Base-by-base conservation (phyloP, 805 yeast genomes). In the Ogataea dorogensis region DNA sequence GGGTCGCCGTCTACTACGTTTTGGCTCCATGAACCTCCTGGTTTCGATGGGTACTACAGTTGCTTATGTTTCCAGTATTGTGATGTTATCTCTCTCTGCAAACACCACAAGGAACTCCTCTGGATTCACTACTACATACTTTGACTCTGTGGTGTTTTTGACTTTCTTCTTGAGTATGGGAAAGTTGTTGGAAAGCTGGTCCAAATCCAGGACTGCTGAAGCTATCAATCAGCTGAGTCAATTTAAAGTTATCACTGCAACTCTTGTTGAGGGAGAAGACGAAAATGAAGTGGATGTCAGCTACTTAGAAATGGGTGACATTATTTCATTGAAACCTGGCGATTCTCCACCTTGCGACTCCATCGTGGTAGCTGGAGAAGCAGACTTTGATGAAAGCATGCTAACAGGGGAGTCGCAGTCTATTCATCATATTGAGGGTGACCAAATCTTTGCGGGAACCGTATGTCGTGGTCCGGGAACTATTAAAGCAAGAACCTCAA, bases 21-120 rank as follows among this genome's bases (percentile, higher is more conserved):
- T 84, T 57, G 94, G 94, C 3, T 80, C 88, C 2, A 84, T 84
- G 91, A 82, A 74, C 52, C 55, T 83, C 44, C 68, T 84, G 45
- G 79, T 84, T 81, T 70, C 76, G 32, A 58, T 83, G 31, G 93
- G 93, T 8, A 84, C 91, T 0, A 61, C 83, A 0, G 77, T 84
- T 15, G 77, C 91, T 1, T 84, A 82, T 53, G 69, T 80, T 55
- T 74, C 86, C 5, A 79, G 86, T 51, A 68, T 84, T 25, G 78
- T 73, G 0, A 58, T 81, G 28, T 58, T 83, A 9, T 66, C 58
- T 3, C 53, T 75, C 22, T 70, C 73, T 24, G 72, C 79, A 0
- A 43, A 47, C 11, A 26, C 58, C 5, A 24, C 35, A 3, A 49
- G 40, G 28, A 38, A 42, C 20, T 36, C 53, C 18, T 60, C 48